These are phyloP conservation scores for Trebouxia sp. DNA, from an alignment of 139 green algal species.

Conservation along the genomic window DNA sequence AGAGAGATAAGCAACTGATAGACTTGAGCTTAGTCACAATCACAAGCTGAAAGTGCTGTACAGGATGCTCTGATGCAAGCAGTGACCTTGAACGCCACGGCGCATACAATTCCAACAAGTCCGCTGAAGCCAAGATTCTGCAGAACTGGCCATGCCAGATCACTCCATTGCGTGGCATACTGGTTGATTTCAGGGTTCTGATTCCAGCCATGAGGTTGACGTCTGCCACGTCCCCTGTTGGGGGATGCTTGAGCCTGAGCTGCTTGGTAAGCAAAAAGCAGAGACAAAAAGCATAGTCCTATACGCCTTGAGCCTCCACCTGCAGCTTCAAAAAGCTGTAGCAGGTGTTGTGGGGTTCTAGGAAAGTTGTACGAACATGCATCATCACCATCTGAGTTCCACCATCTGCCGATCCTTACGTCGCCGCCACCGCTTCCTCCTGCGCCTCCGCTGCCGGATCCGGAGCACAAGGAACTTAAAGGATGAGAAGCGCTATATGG, in stretches of 20 bases:
- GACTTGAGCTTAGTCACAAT: no score
- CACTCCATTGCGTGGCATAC: background rate
- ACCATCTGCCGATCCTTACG: background rate
- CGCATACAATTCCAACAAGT: background rate
- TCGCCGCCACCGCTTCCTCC: background rate
- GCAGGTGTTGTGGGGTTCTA: no score
- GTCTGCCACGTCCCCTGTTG: background rate
- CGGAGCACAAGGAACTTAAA: no score
- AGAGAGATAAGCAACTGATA: background rate
- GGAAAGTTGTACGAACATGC: no score
- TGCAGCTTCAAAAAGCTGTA: no score
- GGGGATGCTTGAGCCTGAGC: background rate
- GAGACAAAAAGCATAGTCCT: no score
- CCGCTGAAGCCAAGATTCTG: constrained; percentile 21
- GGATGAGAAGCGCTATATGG: no score
- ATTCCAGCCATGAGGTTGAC: background rate
- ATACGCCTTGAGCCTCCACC: no score
- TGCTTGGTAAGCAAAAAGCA: background rate
- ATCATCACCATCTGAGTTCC: background rate
- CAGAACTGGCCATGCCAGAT: constrained; percentile 14
- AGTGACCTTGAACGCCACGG: constrained; percentile 7
- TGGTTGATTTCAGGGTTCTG: background rate
- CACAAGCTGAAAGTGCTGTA: no score
- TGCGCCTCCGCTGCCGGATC: background rate
- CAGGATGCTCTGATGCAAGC: no score